Evolutionary conservation across 176 grass and related monocot species (phyloP).

Genomic region (Aegilops bicornis): DNA sequence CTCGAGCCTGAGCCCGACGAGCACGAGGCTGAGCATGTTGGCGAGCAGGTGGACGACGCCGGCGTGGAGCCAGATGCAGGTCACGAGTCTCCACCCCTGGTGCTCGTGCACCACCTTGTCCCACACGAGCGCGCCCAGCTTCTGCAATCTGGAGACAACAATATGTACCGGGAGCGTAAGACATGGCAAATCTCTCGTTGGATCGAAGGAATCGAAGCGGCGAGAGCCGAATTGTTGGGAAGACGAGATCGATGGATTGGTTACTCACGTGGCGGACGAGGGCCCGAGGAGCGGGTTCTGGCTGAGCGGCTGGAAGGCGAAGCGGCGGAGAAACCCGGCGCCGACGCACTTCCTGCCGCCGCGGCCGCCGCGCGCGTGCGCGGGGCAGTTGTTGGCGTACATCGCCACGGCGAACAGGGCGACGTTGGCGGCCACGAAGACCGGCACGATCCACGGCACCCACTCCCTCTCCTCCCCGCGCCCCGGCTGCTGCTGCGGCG

Average conservation of each 20-base stretch:
- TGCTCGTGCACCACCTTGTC: slow-evolving; percentile 68
- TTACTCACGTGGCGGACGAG: slow-evolving; percentile 72
- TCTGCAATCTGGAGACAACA: slow-evolving; percentile 57
- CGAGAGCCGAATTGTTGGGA: no score
- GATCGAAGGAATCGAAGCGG: not conserved
- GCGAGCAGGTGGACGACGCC: slow-evolving; percentile 82
- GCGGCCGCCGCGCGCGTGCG: slow-evolving; percentile 44
- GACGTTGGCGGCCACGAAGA: slow-evolving; percentile 66
- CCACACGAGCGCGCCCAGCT: slow-evolving; percentile 81
- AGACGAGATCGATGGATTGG: not conserved
- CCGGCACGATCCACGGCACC: slow-evolving; percentile 78
- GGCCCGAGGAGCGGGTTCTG: slow-evolving; percentile 90
- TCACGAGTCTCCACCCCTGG: slow-evolving; percentile 78
- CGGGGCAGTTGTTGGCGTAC: slow-evolving; percentile 97
- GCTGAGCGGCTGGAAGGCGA: slow-evolving; percentile 81
- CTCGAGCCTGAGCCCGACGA: slow-evolving; percentile 90
- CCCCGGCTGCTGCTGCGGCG: slow-evolving; percentile 30
- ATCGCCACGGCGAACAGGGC: slow-evolving; percentile 67
- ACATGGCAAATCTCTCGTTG: not conserved
- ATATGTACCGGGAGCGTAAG: not conserved
- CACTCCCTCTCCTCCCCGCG: slow-evolving; percentile 61
- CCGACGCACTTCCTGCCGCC: slow-evolving; percentile 58
- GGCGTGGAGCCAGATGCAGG: slow-evolving; percentile 95
- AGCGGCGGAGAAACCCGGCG: slow-evolving; percentile 62
- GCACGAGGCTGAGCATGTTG: slow-evolving; percentile 90